Evolutionary conservation across 73 alveolate species (phyloP), one percentile per base, ranked within the genome.

Genomic region (Blepharisma stoltei): DNA sequence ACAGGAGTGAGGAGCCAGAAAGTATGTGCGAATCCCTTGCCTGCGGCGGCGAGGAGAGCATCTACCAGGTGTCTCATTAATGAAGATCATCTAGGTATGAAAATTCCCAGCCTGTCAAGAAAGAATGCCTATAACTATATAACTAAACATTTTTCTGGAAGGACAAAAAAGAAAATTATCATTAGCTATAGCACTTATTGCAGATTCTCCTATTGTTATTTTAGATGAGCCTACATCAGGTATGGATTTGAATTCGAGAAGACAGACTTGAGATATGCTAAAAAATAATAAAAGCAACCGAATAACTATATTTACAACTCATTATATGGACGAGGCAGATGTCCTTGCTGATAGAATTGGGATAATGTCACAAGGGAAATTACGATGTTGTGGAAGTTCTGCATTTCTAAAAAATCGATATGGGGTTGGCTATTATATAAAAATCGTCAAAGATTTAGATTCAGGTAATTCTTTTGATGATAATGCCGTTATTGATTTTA

Each of bases 151-250:
- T n/a, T n/a, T n/a, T n/a, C n/a, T n/a, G n/a, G n/a, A n/a, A n/a
- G n/a, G n/a, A 0, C 92, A 96, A 83, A 93, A 92, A 83, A 86
- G 99, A 79, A 96, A 95, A 88, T 86, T 96, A 46, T 88, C 96
- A 37, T 89, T 96, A 46, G 99, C 97, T 6, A 75, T 95, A n/a
- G 99, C 99, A 6, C 53, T 96, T 82, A 94, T 96, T 41, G 99
- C 98, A 18, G 94, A 94, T 78, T 90, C 98, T 8, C 86, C 89
- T 79, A 81, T 96, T 27, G 89, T 96, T 53, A 73, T 96, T 25
- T 86, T 96, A 37, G 99, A 96, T 93, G 99, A 96, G 71, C 99
- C 99, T 18, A 95, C 99, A 7, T 91, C 98, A 52, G 98, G 99
- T 44, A 87, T 96, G 97, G 99, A 96, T 81, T 90, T 93, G 14